Base-by-base conservation (phyloP, 2,329 filamentous ascomycete genomes). In the Hypocreales sp. region DNA sequence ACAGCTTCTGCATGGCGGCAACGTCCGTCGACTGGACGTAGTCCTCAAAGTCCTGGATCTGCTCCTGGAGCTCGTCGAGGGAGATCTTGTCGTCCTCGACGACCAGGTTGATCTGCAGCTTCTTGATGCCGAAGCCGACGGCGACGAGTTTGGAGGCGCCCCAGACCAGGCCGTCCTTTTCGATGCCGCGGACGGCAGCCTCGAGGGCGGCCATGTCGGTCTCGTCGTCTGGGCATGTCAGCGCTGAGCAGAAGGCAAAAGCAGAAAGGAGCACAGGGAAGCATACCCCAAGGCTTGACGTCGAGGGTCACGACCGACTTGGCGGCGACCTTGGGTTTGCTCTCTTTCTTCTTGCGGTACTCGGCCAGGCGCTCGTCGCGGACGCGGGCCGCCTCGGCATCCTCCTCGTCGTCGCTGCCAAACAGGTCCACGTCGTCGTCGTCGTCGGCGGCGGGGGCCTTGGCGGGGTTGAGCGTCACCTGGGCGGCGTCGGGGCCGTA, bases 61-160 rank as follows among this genome's bases (percentile, higher is more conserved):
- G 49, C 53, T 82, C 74, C 69, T 93, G 73, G 43, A 98, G 76
- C 37, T 94, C 87, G 44, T 78, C 72, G 40, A 81, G 56, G 41
- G 81, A 86, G 52, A 98, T 58, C 73, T 94, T 94, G 42, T 95
- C 87, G 55, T 98, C 90, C 69, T 95, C 90, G 40, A 95, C 66
- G 46, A 95, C 84, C 44, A 95, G 61, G 77, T 82, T 95, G 68
- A 98, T 92, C 72, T 95, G 87, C 39, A 98, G 76, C 74, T 95
- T 95, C 72, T 81, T 90, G 69, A 98, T 92, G 69, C 90, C 90
- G 70, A 82, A 98, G 50, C 86, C 87, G 47, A 98, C 77, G 41
- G 86, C 58, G 28, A 92, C 77, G 40, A 20, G 67, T 69, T 90
- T 81, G 56, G 80, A 86, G 40, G 67, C 74, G 74, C 87, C 87